Base-by-base conservation (phyloP, 1,139 yeast genomes). In the Nakaseomyces uthaithaninus region DNA sequence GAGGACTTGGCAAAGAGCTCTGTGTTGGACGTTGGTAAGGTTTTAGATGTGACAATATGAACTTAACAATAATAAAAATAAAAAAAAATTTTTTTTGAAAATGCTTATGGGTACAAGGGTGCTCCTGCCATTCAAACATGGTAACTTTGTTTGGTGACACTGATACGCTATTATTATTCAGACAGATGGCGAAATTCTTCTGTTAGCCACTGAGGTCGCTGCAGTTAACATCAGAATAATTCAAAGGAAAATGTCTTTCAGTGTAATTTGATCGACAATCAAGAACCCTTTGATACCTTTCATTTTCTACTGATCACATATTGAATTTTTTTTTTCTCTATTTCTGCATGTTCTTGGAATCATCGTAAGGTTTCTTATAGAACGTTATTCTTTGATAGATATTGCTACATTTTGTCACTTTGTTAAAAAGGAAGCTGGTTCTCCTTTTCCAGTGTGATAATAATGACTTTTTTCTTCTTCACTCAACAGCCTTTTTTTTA, bases 1-100 rank as follows among this genome's bases (percentile, higher is more conserved):
- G 85, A 86, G 60, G 98, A 91, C 60, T 67, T 91, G 47, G 75
- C 95, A 7, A 69, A 70, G 47, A 54, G 55, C 4, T 58, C 59
- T 27, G 95, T 87, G 38, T 81, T 80, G 50, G 95, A 89, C 63
- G 93, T 89, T 36, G 78, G 87, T 30, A 64, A 80, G 49, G 93
- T 89, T 27, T 71, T 89, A 54, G 97, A 87, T 64, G 85, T 86
- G 41, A 74, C 77, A 37, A 58, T 72, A 46, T 72, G 40, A 40
- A 16, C 16, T 27, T n/a, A 15, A 27, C 14, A 11, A 27, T 6
- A 8, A 31, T 20, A 9, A 19, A 24, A 15, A 14, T 14, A 17
- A 25, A 25, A 18, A 33, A 25, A 18, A 33, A 25, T 22, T 23
- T 30, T 23, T 30, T 30, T 30, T 30, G 18, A 30, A n/a, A n/a